A percentile compares a stretch with the other conserved stretches of the same genome.
Conservation (phyloP, 768 basidiomycete species). For the Suillus brevipes region DNA sequence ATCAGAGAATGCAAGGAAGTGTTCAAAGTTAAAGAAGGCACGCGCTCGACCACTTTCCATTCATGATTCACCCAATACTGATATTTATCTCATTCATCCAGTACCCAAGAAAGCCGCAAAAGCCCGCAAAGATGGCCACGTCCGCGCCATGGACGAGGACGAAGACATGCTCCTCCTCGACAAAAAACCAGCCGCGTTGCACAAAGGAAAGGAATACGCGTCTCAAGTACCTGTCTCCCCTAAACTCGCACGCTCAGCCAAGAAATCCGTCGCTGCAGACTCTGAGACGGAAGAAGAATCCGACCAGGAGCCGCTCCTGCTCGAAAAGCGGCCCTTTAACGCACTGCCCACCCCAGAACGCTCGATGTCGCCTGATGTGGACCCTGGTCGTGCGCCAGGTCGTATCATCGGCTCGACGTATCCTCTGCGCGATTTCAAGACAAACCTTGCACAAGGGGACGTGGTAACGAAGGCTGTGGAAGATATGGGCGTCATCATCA, state of each 20-base stretch:
- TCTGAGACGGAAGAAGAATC: constrained; percentile 54
- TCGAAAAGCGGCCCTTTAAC: constrained; percentile 16
- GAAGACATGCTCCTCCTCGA: constrained; percentile 61
- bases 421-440: constrained; percentile 76
- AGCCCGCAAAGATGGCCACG: constrained; percentile 62
- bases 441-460: constrained; percentile 71
- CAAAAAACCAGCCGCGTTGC: constrained; percentile 18
- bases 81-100: constrained; percentile 24
- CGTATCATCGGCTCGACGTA: constrained; percentile 73
- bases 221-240: constrained; percentile 10
- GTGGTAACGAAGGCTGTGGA: constrained; percentile 84
- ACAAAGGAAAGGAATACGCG: constrained; percentile 4
- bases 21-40: constrained; percentile 82
- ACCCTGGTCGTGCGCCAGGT: constrained; percentile 60
- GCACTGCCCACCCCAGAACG: constrained; percentile 55
- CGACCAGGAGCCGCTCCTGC: constrained; percentile 29
- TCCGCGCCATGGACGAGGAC: constrained; percentile 59
- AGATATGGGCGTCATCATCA: constrained; percentile 71
- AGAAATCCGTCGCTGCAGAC: constrained; percentile 43
- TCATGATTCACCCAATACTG: neutral
- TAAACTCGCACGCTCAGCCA: constrained; percentile 12
- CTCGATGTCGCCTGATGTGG: constrained; percentile 44
- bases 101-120: constrained; percentile 63
- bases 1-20: constrained; percentile 60
- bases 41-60: constrained; percentile 14